phyloP scores from a whole-genome alignment of 257 asterid species.

The Thymus mandschuricus region DNA sequence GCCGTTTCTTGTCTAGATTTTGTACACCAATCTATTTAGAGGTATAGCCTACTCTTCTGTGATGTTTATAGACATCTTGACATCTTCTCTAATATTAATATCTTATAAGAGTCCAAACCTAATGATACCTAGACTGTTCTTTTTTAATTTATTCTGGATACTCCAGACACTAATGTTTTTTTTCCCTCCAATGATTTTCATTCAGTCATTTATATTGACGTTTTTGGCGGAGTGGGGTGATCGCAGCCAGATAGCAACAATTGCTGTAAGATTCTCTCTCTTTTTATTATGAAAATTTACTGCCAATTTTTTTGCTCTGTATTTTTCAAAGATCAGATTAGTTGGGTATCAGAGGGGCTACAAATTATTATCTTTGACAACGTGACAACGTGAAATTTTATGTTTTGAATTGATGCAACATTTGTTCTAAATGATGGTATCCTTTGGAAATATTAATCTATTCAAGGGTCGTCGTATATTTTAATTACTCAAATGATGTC shows the following conservation, averaged over 20 bases:
- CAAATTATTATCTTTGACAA: background rate
- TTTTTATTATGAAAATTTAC: background rate
- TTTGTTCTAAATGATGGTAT: conserved; percentile 9
- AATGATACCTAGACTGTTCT: background rate
- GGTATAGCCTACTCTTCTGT: conserved; percentile 44
- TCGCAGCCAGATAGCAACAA: conserved; percentile 98
- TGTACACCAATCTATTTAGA: conserved; percentile 88
- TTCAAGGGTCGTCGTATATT: background rate
- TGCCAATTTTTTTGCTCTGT: conserved; percentile 1
- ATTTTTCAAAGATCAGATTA: conserved; percentile 15
- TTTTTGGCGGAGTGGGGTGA: conserved; percentile 99
- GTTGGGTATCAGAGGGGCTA: background rate
- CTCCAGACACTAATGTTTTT: conserved; percentile 12
- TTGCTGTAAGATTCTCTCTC: conserved; percentile 68
- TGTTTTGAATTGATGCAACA: too few species aligned
- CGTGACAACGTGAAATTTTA: too few species aligned
- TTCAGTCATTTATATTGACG: conserved; percentile 88
- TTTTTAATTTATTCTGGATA: conserved; percentile 12
- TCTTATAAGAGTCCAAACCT: background rate
- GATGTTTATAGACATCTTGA: background rate
- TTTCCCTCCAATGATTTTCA: conserved; percentile 12
- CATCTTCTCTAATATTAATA: background rate
- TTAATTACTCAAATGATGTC: background rate
- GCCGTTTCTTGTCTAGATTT: conserved; percentile 82
- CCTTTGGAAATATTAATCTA: background rate